phyloP scores from a whole-genome alignment of 495 filamentous ascomycete species.

The Chaetomium tenue region DNA sequence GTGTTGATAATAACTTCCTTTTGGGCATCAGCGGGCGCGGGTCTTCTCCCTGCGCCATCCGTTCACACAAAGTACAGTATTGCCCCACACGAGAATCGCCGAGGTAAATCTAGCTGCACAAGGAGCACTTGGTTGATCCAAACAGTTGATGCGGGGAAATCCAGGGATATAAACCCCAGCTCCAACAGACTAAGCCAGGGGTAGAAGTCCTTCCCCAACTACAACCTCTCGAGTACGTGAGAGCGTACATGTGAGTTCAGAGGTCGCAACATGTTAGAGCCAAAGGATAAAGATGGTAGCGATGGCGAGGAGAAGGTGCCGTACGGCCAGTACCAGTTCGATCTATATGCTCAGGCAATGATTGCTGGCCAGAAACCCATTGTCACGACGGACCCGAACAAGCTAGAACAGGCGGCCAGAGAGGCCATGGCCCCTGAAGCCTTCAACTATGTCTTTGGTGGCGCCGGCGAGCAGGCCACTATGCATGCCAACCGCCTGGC shows the following conservation, averaged over 20 bases:
- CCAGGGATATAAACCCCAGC: background rate
- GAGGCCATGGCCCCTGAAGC: constrained; percentile 47
- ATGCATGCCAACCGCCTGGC: constrained; percentile 64
- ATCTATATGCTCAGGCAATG: constrained; percentile 53
- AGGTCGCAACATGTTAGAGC: constrained; percentile 8
- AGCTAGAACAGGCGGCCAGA: constrained; percentile 57
- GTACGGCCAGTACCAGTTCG: constrained; percentile 44
- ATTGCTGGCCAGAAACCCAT: constrained; percentile 47
- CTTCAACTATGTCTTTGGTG: constrained; percentile 63
- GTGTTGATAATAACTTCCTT: background rate
- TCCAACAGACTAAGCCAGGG: background rate
- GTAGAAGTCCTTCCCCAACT: background rate
- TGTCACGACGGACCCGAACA: constrained; percentile 60
- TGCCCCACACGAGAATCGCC: constrained; percentile 1
- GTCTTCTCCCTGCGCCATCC: background rate
- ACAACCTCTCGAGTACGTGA: background rate
- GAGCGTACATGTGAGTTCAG: background rate
- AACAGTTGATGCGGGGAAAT: constrained; percentile 15
- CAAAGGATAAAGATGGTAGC: constrained; percentile 18
- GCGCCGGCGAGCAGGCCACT: constrained; percentile 62
- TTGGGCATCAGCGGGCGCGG: background rate
- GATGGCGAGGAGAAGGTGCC: constrained; percentile 39
- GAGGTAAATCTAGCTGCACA: background rate
- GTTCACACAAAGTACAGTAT: background rate
- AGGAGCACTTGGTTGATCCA: too few relatives aligned